Base-by-base conservation (phyloP, 192 early-diverging fungal genomes). In the Linnemannia hyalina region DNA sequence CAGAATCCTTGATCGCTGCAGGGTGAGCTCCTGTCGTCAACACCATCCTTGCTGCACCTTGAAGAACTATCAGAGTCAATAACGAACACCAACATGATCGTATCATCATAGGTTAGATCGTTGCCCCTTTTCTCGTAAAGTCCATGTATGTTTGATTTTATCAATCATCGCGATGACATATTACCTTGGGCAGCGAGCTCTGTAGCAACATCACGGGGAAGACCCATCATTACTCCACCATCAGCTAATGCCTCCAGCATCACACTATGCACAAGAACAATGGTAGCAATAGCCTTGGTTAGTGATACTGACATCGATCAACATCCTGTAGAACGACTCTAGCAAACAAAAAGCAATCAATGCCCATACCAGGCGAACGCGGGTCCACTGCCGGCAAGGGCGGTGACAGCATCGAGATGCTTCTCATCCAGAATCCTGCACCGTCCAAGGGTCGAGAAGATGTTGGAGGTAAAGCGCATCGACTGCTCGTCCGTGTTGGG, bases 191-290 rank as follows among this genome's bases (percentile, higher is more conserved):
- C 91, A 23, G 91, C 90, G 35, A 92, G 80, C 60, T 92, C 91
- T 38, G 88, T 80, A 22, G 90, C 91, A 32, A 91, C 90, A 52
- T 92, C 90, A 41, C 91, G 89, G 29, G 91, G 90, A 40, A 92
- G 75, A 22, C 91, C 91, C 91, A 92, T 92, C 91, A 92, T 92
- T 1, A 92, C 91, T 22, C 91, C 91, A 26, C 91, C 91, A 81
- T 92, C 91, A 44, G 90, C 91, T n/a, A 92, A 69, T 1, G 91
- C 88, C 68, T 92, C 91, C 23, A 92, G 78, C 76, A 92, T 88
- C 0, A 92, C 91, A 75, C 91, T 91, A 77, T 44, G 13, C 32
- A 35, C 18, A 49, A n/a, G 0, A 65, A 9, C 35, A 49, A 36
- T 23, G 15, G n/a, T 11, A n/a, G 44, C 15, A 22, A 38, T 36